Conservation (phyloP, 2,329 filamentous ascomycete species). For the Cercospora berteroae region DNA sequence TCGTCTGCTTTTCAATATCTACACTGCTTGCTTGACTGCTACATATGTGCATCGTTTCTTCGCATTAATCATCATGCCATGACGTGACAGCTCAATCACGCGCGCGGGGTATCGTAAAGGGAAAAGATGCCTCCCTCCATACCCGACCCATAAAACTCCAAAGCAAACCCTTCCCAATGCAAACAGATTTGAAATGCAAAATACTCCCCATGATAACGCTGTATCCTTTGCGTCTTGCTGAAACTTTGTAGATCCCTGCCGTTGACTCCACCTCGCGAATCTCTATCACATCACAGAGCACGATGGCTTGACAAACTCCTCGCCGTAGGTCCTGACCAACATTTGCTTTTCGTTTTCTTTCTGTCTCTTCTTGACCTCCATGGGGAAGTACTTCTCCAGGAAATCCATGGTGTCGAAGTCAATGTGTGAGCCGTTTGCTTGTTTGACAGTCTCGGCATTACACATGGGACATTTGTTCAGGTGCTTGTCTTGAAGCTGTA, state of each 20-base stretch:
- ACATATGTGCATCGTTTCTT: not conserved
- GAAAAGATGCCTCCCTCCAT: not conserved
- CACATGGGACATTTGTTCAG: slow-evolving; percentile 74
- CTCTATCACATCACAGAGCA: slow-evolving; percentile 36
- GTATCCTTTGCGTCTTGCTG: slow-evolving; percentile 8
- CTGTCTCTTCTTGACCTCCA: slow-evolving; percentile 62
- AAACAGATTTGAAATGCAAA: not conserved
- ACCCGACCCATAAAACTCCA: not conserved
- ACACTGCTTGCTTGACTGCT: slow-evolving; percentile 1
- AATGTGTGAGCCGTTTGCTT: slow-evolving; percentile 65
- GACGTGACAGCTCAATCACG: slow-evolving; percentile 9
- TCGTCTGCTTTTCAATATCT: not conserved
- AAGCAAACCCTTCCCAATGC: not conserved
- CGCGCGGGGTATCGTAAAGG: slow-evolving; percentile 13
- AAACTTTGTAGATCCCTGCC: not conserved
- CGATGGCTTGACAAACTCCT: slow-evolving; percentile 35
- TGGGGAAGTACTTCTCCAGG: slow-evolving; percentile 72
- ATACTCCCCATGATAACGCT: not conserved
- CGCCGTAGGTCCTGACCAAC: slow-evolving; percentile 51
- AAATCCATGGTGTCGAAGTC: slow-evolving; percentile 68
- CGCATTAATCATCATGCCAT: slow-evolving; percentile 4
- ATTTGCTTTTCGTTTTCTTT: slow-evolving; percentile 71
- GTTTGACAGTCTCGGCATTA: slow-evolving; percentile 66
- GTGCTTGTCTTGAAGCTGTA: slow-evolving; percentile 70
- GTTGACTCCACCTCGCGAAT: slow-evolving; percentile 1